These are phyloP conservation scores for Pseudocercospora eumusae DNA, from an alignment of 2,329 filamentous ascomycete genomes.

Conservation along the genomic window DNA sequence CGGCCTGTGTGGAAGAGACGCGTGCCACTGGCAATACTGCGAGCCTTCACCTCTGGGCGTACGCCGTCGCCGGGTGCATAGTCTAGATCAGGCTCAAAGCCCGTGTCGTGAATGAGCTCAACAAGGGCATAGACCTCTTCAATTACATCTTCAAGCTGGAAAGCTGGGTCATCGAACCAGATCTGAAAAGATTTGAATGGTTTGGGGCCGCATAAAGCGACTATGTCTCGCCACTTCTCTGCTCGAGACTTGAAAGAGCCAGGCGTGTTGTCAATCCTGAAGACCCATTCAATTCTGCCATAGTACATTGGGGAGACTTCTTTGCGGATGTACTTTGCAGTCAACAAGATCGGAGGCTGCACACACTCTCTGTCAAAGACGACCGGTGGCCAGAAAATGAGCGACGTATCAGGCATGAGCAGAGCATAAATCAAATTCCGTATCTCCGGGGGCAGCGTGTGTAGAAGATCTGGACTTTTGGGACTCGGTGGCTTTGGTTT, in stretches of 20 bases:
- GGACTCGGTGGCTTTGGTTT: constrained; percentile 7
- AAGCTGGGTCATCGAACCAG: neutral
- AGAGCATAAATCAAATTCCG: constrained; percentile 13
- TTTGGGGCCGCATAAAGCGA: constrained; percentile 3
- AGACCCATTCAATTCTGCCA: constrained; percentile 15
- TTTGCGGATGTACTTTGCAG: constrained; percentile 15
- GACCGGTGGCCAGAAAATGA: neutral
- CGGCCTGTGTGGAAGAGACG: neutral
- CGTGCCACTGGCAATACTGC: constrained; percentile 13
- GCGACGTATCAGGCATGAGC: neutral
- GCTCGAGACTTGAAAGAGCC: neutral
- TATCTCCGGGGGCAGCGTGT: constrained; percentile 12
- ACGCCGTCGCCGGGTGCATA: neutral
- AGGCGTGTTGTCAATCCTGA: neutral
- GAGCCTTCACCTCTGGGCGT: neutral
- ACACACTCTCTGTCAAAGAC: neutral
- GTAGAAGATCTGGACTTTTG: constrained; percentile 13
- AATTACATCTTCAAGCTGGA: neutral
- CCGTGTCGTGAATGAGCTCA: constrained; percentile 17
- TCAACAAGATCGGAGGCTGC: constrained; percentile 18
- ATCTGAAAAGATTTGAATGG: constrained; percentile 13
- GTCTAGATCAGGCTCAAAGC: constrained; percentile 19
- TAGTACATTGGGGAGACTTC: constrained; percentile 24
- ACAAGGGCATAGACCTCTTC: constrained; percentile 8
- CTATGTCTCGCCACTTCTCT: constrained; percentile 10